Evolutionary conservation across 768 basidiomycete genomes (phyloP), one percentile per base, ranked within the genome.

Genomic region (Leccinum disarticulatum): DNA sequence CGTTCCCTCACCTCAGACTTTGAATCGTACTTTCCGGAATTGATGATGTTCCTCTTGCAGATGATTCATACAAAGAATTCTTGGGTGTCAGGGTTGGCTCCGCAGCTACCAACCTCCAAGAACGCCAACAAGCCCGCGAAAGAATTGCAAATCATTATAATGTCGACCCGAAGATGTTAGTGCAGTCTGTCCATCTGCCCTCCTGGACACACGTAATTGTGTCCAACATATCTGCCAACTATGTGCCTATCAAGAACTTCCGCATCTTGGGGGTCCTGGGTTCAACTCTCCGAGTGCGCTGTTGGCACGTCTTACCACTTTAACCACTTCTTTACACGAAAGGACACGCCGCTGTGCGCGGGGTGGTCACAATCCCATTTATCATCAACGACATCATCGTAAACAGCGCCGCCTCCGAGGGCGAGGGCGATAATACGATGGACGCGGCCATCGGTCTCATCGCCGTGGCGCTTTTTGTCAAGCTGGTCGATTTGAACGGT

Each of bases 11-110:
- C 59, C 46, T 8, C 52, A 27, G 38, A 65, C 7, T 55, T 46
- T 52, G 50, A 4, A 27, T 27, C 59, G 14, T 67, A 60, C 38
- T 62, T 31, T 7, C 6, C 49, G 15, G 19, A 15, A 33, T 7
- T 10, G 17, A 38, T 60, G 9, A 60, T 30, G 2, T n/a, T 28
- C 35, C 19, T 27, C 17, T 55, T 35, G 5, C 28, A 73, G 71
- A 66, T 13, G 70, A 70, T 52, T 68, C 73, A 13, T 73, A 73
- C 36, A 52, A 62, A n/a, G 57, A 64, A 41, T 64, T 72, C 30
- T 46, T 52, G 51, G 68, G 70, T 19, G 54, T 73, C 17, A 66
- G 72, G 33, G 73, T 74, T 6, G 64, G 69, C 52, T 52, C 60
- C 46, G 47, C 66, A 0, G 49, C 68, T 5, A 27, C 48, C 2